phyloP scores from a whole-genome alignment of 164 flowering plant genomes.

The Liquidambar formosana region DNA sequence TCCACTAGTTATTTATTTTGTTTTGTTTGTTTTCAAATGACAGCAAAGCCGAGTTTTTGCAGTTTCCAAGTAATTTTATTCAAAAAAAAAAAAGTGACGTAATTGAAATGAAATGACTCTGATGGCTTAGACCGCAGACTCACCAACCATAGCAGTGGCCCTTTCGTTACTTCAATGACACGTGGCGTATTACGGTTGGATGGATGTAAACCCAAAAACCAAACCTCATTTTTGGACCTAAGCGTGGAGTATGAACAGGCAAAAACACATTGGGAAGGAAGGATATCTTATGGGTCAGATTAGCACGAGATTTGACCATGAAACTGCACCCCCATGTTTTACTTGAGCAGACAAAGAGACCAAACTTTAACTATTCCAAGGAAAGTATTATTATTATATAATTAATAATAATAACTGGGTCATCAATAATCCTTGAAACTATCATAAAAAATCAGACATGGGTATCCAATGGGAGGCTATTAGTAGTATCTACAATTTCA shows the following conservation, averaged over 20 bases:
- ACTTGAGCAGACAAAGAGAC: conserved; percentile 30
- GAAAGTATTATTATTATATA: not conserved
- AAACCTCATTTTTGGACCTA: not conserved
- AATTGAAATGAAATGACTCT: conserved; percentile 16
- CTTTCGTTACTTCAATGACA: not conserved
- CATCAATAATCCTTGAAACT: conserved; percentile 7
- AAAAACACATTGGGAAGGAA: not conserved
- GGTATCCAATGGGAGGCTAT: conserved; percentile 20
- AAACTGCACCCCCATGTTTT: not conserved
- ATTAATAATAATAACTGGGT: too few relatives aligned
- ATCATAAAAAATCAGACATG: not conserved
- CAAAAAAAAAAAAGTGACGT: conserved; percentile 15
- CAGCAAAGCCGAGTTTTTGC: not conserved
- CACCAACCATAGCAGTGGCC: conserved; percentile 13
- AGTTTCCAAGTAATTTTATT: conserved; percentile 2
- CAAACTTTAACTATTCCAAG: conserved; percentile 28
- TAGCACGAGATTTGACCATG: conserved; percentile 29
- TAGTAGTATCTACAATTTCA: too few relatives aligned
- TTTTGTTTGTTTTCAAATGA: conserved; percentile 20
- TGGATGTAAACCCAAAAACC: not conserved
- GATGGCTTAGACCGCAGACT: conserved; percentile 16
- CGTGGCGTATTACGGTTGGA: conserved; percentile 1
- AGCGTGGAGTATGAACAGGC: too few relatives aligned
- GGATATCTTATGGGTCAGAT: not conserved
- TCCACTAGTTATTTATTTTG: too few relatives aligned